These are phyloP conservation scores for Letharia columbiana DNA, from an alignment of 495 filamentous ascomycete genomes.

Conservation along the genomic window DNA sequence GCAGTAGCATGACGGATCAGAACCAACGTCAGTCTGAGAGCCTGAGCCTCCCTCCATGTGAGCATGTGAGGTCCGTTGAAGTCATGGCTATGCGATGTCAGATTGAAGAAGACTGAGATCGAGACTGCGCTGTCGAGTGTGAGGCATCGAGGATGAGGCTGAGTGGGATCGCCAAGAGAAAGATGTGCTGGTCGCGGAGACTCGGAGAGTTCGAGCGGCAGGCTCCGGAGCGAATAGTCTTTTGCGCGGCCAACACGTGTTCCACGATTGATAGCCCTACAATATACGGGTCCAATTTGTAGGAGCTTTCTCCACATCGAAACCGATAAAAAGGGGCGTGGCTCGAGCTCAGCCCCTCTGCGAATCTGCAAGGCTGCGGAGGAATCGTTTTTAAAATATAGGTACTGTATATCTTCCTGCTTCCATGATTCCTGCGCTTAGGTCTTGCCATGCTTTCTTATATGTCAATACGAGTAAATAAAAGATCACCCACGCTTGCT, in stretches of 20 bases:
- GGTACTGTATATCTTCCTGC: too few relatives aligned
- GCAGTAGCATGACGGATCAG: not conserved
- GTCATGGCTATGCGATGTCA: not conserved
- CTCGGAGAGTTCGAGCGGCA: not conserved
- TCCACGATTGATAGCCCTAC: not conserved
- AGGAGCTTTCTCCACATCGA: too few relatives aligned
- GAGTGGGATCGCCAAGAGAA: not conserved
- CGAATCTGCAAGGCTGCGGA: not conserved
- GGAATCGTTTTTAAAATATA: too few relatives aligned
- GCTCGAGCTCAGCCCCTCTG: conserved; percentile 1
- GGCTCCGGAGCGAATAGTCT: conserved; percentile 2
- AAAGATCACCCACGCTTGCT: too few relatives aligned
- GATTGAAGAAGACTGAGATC: not conserved
- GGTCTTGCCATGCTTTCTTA: too few relatives aligned
- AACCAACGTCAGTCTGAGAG: not conserved
- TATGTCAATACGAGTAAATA: too few relatives aligned
- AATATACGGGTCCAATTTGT: too few relatives aligned
- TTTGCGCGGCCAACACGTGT: conserved; percentile 7
- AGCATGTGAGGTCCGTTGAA: not conserved
- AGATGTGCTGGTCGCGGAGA: not conserved
- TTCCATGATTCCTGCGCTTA: too few relatives aligned
- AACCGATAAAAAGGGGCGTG: not conserved
- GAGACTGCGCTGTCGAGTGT: too few relatives aligned
- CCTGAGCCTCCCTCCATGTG: not conserved
- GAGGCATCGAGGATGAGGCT: not conserved